Base-by-base conservation (phyloP, 2,329 filamentous ascomycete species). In the Trichophyton rubrum region DNA sequence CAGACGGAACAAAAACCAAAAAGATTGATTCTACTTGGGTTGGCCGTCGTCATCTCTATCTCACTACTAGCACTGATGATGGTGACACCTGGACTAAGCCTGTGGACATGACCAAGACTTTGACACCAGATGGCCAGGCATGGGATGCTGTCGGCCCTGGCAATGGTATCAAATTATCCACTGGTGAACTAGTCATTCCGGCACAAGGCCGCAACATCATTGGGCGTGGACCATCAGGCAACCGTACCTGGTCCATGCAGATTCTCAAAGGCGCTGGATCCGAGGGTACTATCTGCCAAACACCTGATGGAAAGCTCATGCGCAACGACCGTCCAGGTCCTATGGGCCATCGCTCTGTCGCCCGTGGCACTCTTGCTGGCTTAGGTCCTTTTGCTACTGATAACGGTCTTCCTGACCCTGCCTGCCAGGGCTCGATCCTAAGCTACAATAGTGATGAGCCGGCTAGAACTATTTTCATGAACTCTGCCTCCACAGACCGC, bases 131-230 rank as follows among this genome's bases (percentile, higher is more conserved):
- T 13, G 57, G 56, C 17, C 55, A 59, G 49, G 64, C 59, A 15
- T 67, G 66, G 66, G 66, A 68, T 43, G 61, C 62, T 41, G 66
- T 68, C 27, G 66, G 66, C 11, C 66, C 66, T 1, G 66, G 66
- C 9, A 66, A 62, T 22, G 66, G 66, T 41, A 67, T 68, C 57
- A 58, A 57, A 40, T 47, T 66, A 9, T 60, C 61, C 3, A 60
- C 62, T 2, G 65, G 65, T 1, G 66, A 67, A 56, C 56, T 68
- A 15, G 61, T 68, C 30, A 60, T 68, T 9, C 66, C 66, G 11
- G 64, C 66, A 24, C 60, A 62, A 56, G 61, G 63, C 13, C 55
- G 66, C n/a, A 68, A 67, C 62, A 63, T 68, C 41, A 64, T 68
- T 62, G 66, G 66, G 1, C 60, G 57, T 40, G 66, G 66, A 13